phyloP scores from a whole-genome alignment of 2,329 filamentous ascomycete species.

The Leptographium lundbergii region DNA sequence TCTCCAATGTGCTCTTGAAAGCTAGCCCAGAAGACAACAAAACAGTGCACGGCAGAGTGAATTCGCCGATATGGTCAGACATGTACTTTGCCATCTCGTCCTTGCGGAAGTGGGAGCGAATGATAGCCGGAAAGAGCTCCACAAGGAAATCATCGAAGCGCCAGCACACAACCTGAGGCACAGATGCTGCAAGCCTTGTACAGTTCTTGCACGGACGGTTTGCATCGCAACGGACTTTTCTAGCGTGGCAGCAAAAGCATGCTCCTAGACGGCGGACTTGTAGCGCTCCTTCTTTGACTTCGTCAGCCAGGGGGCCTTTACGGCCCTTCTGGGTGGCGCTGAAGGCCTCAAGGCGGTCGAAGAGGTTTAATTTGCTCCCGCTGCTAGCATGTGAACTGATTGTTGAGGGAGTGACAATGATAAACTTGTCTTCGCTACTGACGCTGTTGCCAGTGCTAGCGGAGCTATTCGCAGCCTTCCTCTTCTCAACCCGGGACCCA shows the following conservation, averaged over 20 bases:
- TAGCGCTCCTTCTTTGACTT: conserved; percentile 41
- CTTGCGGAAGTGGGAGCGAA: conserved; percentile 36
- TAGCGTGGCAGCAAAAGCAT: conserved; percentile 46
- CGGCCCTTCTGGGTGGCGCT: conserved; percentile 40
- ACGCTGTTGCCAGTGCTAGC: conserved; percentile 6
- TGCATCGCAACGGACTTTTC: conserved; percentile 46
- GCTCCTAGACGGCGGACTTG: conserved; percentile 41
- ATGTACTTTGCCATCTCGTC: conserved; percentile 37
- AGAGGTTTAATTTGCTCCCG: conserved; percentile 31
- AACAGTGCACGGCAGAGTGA: conserved; percentile 29
- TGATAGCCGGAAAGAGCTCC: conserved; percentile 38
- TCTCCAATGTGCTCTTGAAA: conserved; percentile 31
- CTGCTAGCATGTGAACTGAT: conserved; percentile 35
- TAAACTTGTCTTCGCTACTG: conserved; percentile 31
- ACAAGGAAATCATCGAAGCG: conserved; percentile 43
- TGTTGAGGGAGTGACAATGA: conserved; percentile 41
- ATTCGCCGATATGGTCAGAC: conserved; percentile 33
- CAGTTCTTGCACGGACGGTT: conserved; percentile 44
- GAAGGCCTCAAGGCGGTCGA: conserved; percentile 42
- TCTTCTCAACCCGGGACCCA: conserved; percentile 30
- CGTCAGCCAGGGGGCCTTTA: conserved; percentile 40
- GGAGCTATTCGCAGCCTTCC: conserved; percentile 17
- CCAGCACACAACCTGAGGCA: conserved; percentile 46
- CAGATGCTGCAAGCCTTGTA: conserved; percentile 33
- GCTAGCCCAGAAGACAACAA: conserved; percentile 34